Conservation (phyloP, 192 early-diverging fungal genomes). For the Helicostylum pulchrum region DNA sequence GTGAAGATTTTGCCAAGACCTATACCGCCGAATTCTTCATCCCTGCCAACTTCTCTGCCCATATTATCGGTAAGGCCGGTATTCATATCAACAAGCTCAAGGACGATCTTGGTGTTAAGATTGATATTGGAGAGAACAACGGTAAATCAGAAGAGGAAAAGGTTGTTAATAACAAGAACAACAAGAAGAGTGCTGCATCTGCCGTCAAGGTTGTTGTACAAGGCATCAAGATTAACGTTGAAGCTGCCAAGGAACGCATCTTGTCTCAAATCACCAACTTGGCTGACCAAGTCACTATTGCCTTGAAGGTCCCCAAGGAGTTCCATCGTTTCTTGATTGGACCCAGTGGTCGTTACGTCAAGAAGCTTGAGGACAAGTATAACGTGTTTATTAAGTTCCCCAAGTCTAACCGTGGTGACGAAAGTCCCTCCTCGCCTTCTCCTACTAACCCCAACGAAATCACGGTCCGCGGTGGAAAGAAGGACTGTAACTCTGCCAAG, state of each 20-base stretch:
- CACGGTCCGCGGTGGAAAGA: constrained; percentile 78
- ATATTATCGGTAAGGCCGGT: constrained; percentile 90
- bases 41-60: constrained; percentile 61
- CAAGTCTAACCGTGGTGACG: constrained; percentile 42
- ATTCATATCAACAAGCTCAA: constrained; percentile 77
- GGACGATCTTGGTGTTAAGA: constrained; percentile 69
- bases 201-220: constrained; percentile 66
- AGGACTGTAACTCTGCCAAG: constrained; percentile 76
- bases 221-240: constrained; percentile 76
- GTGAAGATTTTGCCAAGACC: constrained; percentile 67
- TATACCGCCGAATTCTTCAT: constrained; percentile 68
- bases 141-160: constrained; percentile 32
- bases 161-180: constrained; percentile 23
- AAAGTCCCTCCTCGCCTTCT: constrained; percentile 25
- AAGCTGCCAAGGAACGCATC: constrained; percentile 68
- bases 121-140: constrained; percentile 53
- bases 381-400: constrained; percentile 70
- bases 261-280: constrained; percentile 60
- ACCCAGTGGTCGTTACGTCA: constrained; percentile 63
- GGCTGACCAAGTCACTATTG: constrained; percentile 60
- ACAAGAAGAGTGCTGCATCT: constrained; percentile 32
- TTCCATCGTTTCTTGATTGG: constrained; percentile 76
- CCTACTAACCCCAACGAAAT: constrained; percentile 56
- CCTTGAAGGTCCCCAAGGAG: constrained; percentile 53
- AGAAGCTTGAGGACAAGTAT: constrained; percentile 75